Evolutionary conservation across 257 asterid genomes (phyloP).

Genomic region (Solanum neorickii): DNA sequence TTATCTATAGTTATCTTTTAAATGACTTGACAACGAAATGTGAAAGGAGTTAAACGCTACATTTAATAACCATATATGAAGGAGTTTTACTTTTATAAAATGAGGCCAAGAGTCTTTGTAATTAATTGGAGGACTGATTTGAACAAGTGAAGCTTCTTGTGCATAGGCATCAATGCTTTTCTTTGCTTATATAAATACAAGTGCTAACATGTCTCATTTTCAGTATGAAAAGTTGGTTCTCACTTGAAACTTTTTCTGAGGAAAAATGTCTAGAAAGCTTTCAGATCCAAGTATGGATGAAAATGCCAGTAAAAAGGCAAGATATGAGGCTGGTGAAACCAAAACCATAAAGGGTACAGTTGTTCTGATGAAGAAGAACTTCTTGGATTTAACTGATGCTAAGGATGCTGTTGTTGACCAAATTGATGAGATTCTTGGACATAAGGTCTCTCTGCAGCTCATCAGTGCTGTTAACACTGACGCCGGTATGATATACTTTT

Average conservation of each 20-base stretch:
- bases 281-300: neutral
- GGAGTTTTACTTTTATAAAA: neutral
- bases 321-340: neutral
- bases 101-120: neutral
- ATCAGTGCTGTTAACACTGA: slow-evolving; percentile 20
- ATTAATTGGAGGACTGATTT: neutral
- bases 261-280: neutral
- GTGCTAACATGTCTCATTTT: neutral
- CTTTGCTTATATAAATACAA: neutral
- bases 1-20: neutral
- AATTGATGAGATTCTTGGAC: slow-evolving; percentile 36
- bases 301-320: neutral
- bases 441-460: slow-evolving; percentile 35
- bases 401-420: slow-evolving; percentile 28
- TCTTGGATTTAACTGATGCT: slow-evolving; percentile 36
- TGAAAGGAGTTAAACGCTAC: neutral
- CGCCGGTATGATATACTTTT: slow-evolving; percentile 1
- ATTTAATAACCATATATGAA: neutral
- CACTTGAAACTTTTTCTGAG: neutral
- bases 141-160: neutral
- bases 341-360: slow-evolving; percentile 34
- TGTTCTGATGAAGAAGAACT: slow-evolving; percentile 47
- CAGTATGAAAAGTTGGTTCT: neutral
- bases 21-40: neutral
- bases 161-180: neutral